A percentile compares a stretch with the other conserved stretches of the same genome.
Conservation (phyloP, 2,329 filamentous ascomycete genomes). For the Davidsoniella virescens region DNA sequence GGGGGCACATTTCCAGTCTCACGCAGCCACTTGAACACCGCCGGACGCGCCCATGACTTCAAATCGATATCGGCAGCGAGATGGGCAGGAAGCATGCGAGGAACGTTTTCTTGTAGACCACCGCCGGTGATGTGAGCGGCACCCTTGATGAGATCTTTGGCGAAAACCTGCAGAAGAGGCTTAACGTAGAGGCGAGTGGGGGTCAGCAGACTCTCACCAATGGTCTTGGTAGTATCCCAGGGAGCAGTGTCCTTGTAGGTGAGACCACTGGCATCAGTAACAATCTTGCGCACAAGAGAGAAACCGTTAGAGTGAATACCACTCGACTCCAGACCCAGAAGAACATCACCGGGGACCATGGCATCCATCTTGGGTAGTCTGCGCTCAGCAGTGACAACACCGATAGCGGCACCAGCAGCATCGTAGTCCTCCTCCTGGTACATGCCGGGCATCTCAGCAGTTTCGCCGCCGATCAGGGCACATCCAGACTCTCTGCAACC, state of each 20-base stretch:
- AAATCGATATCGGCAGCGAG: slow-evolving; percentile 73
- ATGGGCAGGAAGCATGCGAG: slow-evolving; percentile 69
- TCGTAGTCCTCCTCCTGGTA: slow-evolving; percentile 84
- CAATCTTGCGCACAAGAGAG: slow-evolving; percentile 83
- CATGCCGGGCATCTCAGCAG: slow-evolving; percentile 95
- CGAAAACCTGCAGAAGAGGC: slow-evolving; percentile 50
- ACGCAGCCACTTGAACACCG: slow-evolving; percentile 81
- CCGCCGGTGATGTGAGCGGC: slow-evolving; percentile 96
- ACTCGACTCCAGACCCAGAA: slow-evolving; percentile 70
- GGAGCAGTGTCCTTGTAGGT: slow-evolving; percentile 57
- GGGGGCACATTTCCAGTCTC: slow-evolving; percentile 51
- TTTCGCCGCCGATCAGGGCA: slow-evolving; percentile 90
- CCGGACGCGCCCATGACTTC: slow-evolving; percentile 54
- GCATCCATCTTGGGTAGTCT: slow-evolving; percentile 59
- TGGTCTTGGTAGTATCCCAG: slow-evolving; percentile 47
- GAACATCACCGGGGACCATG: slow-evolving; percentile 70
- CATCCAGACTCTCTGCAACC: slow-evolving; percentile 77
- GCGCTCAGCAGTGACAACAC: slow-evolving; percentile 53
- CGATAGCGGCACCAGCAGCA: slow-evolving; percentile 76
- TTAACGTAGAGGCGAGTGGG: slow-evolving; percentile 92
- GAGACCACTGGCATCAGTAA: slow-evolving; percentile 51
- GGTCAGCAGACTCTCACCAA: slow-evolving; percentile 67
- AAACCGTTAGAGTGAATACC: slow-evolving; percentile 95
- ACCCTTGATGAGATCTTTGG: slow-evolving; percentile 60
- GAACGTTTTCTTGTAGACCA: slow-evolving; percentile 83